phyloP scores from a whole-genome alignment of 257 asterid species.

The Capsicum rhomboideum region DNA sequence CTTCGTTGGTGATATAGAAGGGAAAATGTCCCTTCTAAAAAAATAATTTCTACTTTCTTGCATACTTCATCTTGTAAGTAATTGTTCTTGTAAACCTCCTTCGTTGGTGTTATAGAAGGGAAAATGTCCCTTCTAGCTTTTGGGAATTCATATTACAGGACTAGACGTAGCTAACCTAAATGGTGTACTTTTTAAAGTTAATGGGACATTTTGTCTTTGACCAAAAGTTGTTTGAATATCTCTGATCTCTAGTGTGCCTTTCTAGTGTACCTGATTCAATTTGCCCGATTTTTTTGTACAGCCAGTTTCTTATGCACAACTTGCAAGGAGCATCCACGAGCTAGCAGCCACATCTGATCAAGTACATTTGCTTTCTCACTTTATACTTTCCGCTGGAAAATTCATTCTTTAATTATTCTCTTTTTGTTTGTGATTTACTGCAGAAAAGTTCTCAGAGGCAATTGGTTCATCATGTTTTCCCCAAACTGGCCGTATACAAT shows the following conservation, averaged over 20 bases:
- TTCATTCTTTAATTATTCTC: slow-evolving; percentile 5
- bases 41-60: too few relatives aligned
- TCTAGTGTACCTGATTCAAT: slow-evolving; percentile 10
- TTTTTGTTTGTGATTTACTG: slow-evolving; percentile 16
- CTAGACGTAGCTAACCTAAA: not conserved
- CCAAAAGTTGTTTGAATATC: not conserved
- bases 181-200: not conserved
- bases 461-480: slow-evolving; percentile 89
- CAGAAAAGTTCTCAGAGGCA: slow-evolving; percentile 98
- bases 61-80: too few relatives aligned
- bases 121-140: not conserved
- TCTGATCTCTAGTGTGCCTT: not conserved
- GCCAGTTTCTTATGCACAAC: slow-evolving; percentile 99
- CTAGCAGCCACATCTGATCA: slow-evolving; percentile 96
- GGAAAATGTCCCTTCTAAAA: too few relatives aligned
- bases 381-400: not conserved
- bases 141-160: not conserved
- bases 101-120: too few relatives aligned
- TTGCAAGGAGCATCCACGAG: slow-evolving; percentile 98
- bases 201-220: not conserved
- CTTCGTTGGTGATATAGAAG: not conserved
- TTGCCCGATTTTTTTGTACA: slow-evolving; percentile 21
- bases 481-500: slow-evolving; percentile 97
- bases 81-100: too few relatives aligned
- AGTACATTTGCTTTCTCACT: slow-evolving; percentile 30